Conservation (phyloP, 768 basidiomycete species). For the Pholiota molesta region DNA sequence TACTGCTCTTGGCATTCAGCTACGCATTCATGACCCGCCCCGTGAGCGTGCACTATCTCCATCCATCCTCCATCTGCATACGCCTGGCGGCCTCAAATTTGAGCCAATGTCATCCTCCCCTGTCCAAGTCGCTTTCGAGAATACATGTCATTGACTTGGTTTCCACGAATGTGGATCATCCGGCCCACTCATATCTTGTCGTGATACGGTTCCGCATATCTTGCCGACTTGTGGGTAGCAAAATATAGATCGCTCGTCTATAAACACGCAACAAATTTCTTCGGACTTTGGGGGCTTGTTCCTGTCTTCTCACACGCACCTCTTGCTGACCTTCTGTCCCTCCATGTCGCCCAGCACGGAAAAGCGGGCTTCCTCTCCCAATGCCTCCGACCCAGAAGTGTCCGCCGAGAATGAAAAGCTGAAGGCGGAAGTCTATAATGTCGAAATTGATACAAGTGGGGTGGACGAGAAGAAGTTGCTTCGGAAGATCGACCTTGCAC, state of each 20-base stretch:
- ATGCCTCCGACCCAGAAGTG: slow-evolving; percentile 29
- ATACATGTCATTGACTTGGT: background rate
- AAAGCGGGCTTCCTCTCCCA: slow-evolving; percentile 26
- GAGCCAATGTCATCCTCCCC: background rate
- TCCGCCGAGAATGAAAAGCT: slow-evolving; percentile 29
- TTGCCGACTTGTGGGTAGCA: slow-evolving; percentile 1
- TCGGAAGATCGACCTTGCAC: slow-evolving; percentile 68
- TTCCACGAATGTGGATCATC: background rate
- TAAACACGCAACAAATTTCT: slow-evolving; percentile 2
- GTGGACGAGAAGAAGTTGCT: slow-evolving; percentile 72
- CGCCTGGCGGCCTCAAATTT: background rate
- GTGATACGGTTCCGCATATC: background rate
- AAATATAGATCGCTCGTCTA: slow-evolving; percentile 1
- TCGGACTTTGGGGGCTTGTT: slow-evolving; percentile 3
- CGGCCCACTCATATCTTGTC: slow-evolving; percentile 1
- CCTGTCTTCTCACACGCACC: slow-evolving; percentile 8
- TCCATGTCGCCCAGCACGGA: slow-evolving; percentile 16
- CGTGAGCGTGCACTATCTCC: slow-evolving; percentile 12
- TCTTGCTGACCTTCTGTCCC: background rate
- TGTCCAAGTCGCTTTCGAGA: background rate
- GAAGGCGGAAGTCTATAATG: slow-evolving; percentile 38
- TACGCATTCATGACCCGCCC: background rate
- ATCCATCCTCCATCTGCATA: background rate
- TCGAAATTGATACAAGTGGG: slow-evolving; percentile 58
- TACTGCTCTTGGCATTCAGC: background rate